These are phyloP conservation scores for Aegilops umbellulata DNA, from an alignment of 176 grass and related monocot genomes.

Conservation along the genomic window DNA sequence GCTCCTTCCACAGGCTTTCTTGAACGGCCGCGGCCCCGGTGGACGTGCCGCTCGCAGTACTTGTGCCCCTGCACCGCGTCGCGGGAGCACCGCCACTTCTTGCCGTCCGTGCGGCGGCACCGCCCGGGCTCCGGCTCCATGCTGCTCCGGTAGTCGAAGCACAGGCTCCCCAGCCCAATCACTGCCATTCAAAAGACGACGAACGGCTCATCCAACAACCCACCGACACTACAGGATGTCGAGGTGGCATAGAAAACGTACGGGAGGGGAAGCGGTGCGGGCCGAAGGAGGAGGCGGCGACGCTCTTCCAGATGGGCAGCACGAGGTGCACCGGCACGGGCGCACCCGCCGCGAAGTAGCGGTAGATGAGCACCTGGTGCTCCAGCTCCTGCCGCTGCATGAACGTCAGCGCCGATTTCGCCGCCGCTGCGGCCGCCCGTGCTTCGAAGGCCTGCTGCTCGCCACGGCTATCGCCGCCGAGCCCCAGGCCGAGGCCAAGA, in stretches of 20 bases:
- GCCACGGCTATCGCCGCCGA: slow-evolving; percentile 27
- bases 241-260: slow-evolving; percentile 14
- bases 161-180: slow-evolving; percentile 83
- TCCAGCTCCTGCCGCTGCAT: slow-evolving; percentile 99
- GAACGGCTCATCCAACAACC: not conserved
- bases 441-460: not conserved
- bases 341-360: slow-evolving; percentile 85
- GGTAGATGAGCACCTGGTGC: slow-evolving; percentile 98
- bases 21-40: slow-evolving; percentile 97
- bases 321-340: slow-evolving; percentile 93
- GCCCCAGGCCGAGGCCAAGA: slow-evolving; percentile 64
- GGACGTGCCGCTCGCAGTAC: slow-evolving; percentile 99
- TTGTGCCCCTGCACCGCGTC: slow-evolving; percentile 90
- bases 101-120: slow-evolving; percentile 92
- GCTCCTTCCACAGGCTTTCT: slow-evolving; percentile 98
- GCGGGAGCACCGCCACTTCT: slow-evolving; percentile 98
- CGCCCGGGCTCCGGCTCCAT: slow-evolving; percentile 96
- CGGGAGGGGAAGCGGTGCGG: slow-evolving; percentile 75
- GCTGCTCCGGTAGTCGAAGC: slow-evolving; percentile 92
- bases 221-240: not conserved
- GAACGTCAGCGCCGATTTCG: slow-evolving; percentile 64
- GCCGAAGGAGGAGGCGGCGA: slow-evolving; percentile 81
- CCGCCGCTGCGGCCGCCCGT: not conserved
- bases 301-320: slow-evolving; percentile 98
- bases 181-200: slow-evolving; percentile 36